Conservation (phyloP, 1,284 basidiomycete species). For the Volvariella surrecta region DNA sequence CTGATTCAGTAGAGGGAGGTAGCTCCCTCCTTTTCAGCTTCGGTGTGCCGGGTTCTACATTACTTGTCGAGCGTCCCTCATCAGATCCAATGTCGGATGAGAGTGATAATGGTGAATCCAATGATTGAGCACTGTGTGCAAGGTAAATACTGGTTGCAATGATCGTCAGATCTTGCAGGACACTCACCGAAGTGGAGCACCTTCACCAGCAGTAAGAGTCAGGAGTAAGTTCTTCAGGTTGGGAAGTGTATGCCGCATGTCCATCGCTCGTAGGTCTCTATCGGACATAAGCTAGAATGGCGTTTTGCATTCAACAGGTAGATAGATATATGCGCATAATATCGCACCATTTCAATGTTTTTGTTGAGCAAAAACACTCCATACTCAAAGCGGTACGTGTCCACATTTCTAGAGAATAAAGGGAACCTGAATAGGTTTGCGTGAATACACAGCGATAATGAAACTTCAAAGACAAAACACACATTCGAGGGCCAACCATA, state of each 20-base stretch:
- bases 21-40: constrained; percentile 19
- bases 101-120: constrained; percentile 20
- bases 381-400: constrained; percentile 96
- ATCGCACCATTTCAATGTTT: constrained; percentile 84
- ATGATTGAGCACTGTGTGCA: constrained; percentile 7
- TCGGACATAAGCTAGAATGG: constrained; percentile 77
- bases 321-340: constrained; percentile 1
- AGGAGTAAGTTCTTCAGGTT: constrained; percentile 93
- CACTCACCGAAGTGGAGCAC: constrained; percentile 36
- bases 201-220: constrained; percentile 70
- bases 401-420: constrained; percentile 88
- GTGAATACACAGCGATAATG: not conserved
- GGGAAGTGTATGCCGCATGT: constrained; percentile 92
- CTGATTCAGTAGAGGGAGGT: too few species aligned
- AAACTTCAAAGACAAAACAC: constrained; percentile 7
- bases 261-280: constrained; percentile 77
- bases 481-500: constrained; percentile 92
- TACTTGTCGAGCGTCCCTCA: not conserved
- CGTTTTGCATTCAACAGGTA: constrained; percentile 9
- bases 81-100: constrained; percentile 3
- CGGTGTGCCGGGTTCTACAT: constrained; percentile 22
- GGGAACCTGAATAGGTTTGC: constrained; percentile 62
- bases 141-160: constrained; percentile 10
- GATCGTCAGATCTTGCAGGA: constrained; percentile 4
- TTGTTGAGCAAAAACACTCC: constrained; percentile 97